Base-by-base conservation (phyloP, 2,329 filamentous ascomycete species). In the Curvularia sp. region DNA sequence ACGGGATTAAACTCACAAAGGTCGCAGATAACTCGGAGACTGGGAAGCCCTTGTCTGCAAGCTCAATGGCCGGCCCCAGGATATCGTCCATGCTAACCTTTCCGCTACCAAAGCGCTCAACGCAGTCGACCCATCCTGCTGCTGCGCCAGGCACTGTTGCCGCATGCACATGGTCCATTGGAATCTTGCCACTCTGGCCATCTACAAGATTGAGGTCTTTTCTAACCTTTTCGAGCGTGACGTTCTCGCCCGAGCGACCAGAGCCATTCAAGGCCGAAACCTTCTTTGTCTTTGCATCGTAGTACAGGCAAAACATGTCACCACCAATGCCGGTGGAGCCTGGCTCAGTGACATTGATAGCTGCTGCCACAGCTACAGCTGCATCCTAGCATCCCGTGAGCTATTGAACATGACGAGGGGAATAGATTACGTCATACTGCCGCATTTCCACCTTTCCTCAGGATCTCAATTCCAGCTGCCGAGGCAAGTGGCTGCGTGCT, bases 251-350 rank as follows among this genome's bases (percentile, higher is more conserved):
- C 3, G 92, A 87, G 28, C 95, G 88, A n/a, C 95, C 95, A 1
- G 93, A 97, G 20, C 93, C 95, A 77, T 99, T 99, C 77, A 98
- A 81, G 9, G 93, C 91, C 54, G 88, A 89, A 8, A 98, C 89
- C 63, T 90, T 90, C 73, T 90, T 90, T 0, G 89, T 91, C 67
- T 89, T 86, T 42, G 92, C 92, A 74, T 96, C 86, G 81, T 94
- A 98, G 83, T 87, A 97, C 35, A 98, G 86, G 77, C 93, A 93
- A 80, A 98, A 99, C 88, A 97, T 93, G 79, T 99, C 95, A 62
- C 95, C 95, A 57, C 95, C 95, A 60, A 99, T 97, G 41, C 95
- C 95, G 0, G 95, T 98, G 5, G 91, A 95, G 58, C 88, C 88
- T 7, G 95, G 95, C 75, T 99, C 95, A 0, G 94, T 97, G 73